Evolutionary conservation across 768 basidiomycete species (phyloP).

Genomic region (Filobasidium floriforme): DNA sequence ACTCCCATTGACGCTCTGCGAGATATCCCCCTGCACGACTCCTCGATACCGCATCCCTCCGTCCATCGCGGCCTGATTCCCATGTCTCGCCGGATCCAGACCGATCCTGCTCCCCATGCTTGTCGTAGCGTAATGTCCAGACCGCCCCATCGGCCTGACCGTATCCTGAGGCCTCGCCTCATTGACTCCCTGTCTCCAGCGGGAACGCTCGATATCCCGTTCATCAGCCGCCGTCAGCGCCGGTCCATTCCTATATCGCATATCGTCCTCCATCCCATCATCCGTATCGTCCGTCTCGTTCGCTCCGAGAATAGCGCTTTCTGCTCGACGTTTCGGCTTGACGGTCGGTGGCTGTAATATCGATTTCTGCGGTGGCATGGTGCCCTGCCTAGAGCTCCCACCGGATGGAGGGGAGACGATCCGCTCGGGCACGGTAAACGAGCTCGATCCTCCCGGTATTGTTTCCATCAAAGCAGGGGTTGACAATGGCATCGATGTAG

Average conservation of each 20-base stretch:
- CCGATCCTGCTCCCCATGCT: slow-evolving; percentile 1
- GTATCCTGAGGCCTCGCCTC: not conserved
- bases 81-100: not conserved
- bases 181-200: not conserved
- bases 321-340: not conserved
- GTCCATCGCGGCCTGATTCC: not conserved
- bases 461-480: not conserved
- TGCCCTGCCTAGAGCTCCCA: not conserved
- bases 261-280: not conserved
- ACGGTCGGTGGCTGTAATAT: not conserved
- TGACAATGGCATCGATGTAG: not conserved
- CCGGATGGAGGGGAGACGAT: not conserved
- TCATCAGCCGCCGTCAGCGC: not conserved
- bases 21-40: not conserved
- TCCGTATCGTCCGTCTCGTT: slow-evolving; percentile 5
- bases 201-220: not conserved
- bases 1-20: not conserved
- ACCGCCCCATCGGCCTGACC: not conserved
- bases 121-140: not conserved
- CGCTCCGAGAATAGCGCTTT: not conserved
- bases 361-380: not conserved
- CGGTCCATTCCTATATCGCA: slow-evolving; percentile 3
- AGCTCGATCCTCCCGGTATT: not conserved
- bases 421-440: not conserved
- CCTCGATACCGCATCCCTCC: not conserved